phyloP scores from a whole-genome alignment of 768 basidiomycete species.

The Psilocybe azurescens region DNA sequence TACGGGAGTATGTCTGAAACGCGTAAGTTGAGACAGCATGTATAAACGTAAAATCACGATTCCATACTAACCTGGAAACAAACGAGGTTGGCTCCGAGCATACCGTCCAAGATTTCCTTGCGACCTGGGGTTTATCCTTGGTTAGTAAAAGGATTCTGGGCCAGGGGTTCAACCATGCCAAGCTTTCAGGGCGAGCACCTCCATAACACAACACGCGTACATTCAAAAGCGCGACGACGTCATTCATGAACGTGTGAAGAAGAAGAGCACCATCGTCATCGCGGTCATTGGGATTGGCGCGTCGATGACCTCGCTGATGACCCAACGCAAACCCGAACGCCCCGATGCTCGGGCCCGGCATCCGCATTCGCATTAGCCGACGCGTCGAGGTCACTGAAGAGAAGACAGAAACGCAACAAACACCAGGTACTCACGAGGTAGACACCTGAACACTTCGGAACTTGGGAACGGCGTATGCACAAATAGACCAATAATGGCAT shows the following conservation, averaged over 20 bases:
- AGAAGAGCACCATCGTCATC: background rate
- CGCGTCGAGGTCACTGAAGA: background rate
- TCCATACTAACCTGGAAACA: conserved; percentile 77
- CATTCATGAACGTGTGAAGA: background rate
- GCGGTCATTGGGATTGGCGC: background rate
- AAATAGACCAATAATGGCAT: conserved; percentile 86
- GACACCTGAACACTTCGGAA: conserved; percentile 93
- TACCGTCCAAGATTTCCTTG: conserved; percentile 94
- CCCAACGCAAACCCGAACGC: background rate
- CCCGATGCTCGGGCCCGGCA: background rate
- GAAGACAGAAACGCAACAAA: background rate
- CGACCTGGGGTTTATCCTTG: conserved; percentile 49
- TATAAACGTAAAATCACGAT: background rate
- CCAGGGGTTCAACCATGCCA: background rate
- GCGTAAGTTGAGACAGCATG: background rate
- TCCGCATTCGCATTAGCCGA: background rate
- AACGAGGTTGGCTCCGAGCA: conserved; percentile 95
- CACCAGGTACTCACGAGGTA: conserved; percentile 70
- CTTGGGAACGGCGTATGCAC: conserved; percentile 98
- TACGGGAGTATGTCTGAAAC: conserved; percentile 86
- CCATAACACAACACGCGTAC: conserved; percentile 1
- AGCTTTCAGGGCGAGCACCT: background rate
- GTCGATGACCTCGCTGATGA: background rate
- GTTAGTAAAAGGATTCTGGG: background rate
- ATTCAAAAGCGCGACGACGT: background rate